Conservation (phyloP, 768 basidiomycete genomes). For the Austroboletus eburneus region DNA sequence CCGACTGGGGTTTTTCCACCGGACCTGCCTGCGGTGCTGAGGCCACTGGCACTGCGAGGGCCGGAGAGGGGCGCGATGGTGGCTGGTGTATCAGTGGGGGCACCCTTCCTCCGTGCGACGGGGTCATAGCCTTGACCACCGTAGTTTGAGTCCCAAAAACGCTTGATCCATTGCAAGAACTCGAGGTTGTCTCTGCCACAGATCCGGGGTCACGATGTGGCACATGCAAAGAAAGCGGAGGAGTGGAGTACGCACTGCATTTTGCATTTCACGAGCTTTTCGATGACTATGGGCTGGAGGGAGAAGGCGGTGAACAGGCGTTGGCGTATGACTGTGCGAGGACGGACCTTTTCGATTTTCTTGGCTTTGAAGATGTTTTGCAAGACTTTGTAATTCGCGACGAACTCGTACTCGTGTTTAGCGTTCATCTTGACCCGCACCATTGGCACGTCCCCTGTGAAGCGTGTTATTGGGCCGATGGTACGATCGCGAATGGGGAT, state of each 20-base stretch:
- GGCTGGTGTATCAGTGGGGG: slow-evolving; percentile 69
- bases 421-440: slow-evolving; percentile 91
- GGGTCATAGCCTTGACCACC: slow-evolving; percentile 87
- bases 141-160: slow-evolving; percentile 92
- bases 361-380: slow-evolving; percentile 90
- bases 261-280: slow-evolving; percentile 93
- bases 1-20: slow-evolving; percentile 72
- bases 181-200: slow-evolving; percentile 86
- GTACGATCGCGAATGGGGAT: slow-evolving; percentile 15
- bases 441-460: slow-evolving; percentile 86
- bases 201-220: slow-evolving; percentile 13
- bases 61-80: slow-evolving; percentile 66
- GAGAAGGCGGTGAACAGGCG: not conserved
- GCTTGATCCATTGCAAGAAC: slow-evolving; percentile 96
- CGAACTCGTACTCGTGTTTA: slow-evolving; percentile 92
- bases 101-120: slow-evolving; percentile 74
- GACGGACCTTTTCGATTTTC: slow-evolving; percentile 86
- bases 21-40: slow-evolving; percentile 40
- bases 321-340: slow-evolving; percentile 1
- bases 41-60: slow-evolving; percentile 36
- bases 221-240: slow-evolving; percentile 1
- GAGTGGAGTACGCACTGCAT: slow-evolving; percentile 75
- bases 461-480: slow-evolving; percentile 9
- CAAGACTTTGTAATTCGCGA: slow-evolving; percentile 94
- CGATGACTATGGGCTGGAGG: slow-evolving; percentile 86